Evolutionary conservation across 306 rosid genomes (phyloP).

Genomic region (Cyclanthera cordifolia): DNA sequence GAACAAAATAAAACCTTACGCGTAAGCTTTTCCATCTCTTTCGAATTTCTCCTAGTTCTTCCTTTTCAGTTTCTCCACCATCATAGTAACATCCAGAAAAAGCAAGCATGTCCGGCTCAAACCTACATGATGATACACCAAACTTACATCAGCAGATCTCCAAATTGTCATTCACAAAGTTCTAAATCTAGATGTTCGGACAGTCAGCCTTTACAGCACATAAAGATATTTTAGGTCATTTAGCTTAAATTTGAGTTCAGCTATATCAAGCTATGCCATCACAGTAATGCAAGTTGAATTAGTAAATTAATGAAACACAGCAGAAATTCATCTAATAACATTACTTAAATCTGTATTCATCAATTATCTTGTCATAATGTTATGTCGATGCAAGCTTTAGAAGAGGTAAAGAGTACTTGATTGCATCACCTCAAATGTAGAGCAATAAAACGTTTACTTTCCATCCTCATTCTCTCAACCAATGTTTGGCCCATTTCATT

Average conservation of each 20-base stretch:
- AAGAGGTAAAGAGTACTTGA: neutral
- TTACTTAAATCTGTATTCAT: neutral
- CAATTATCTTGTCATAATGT: neutral
- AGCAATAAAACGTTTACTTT: constrained; percentile 61
- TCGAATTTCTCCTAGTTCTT: constrained; percentile 59
- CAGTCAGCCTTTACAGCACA: too few species aligned
- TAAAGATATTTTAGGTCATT: neutral
- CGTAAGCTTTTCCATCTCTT: constrained; percentile 74
- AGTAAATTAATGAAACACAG: neutral
- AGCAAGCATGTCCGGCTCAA: constrained; percentile 96
- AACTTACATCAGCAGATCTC: constrained; percentile 17
- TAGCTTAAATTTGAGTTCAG: neutral
- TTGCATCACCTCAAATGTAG: constrained; percentile 72
- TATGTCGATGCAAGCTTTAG: neutral
- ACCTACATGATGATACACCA: constrained; percentile 31
- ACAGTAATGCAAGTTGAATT: neutral
- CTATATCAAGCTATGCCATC: neutral
- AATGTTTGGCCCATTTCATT: constrained; percentile 49
- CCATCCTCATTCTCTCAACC: constrained; percentile 59
- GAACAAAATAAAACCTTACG: constrained; percentile 34
- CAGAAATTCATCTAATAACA: neutral
- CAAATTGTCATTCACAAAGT: neutral
- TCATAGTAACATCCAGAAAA: constrained; percentile 90
- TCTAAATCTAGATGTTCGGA: neutral
- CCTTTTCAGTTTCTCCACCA: constrained; percentile 82